phyloP scores from a whole-genome alignment of 768 basidiomycete species.

The Lyophyllum decastes region DNA sequence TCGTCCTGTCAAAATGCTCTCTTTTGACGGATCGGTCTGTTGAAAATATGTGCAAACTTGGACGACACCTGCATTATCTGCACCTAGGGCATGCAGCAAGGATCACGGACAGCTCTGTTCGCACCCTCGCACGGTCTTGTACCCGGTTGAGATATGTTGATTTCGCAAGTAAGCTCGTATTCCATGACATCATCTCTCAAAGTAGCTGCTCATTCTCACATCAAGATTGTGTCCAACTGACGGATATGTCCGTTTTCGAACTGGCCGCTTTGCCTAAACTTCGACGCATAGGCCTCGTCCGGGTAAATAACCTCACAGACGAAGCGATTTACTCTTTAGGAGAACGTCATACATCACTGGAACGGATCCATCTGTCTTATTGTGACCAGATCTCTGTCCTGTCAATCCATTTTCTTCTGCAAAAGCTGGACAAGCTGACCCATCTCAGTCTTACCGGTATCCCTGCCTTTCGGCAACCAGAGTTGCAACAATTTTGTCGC shows the following conservation, averaged over 20 bases:
- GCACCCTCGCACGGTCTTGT: constrained; percentile 80
- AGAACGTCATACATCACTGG: constrained; percentile 82
- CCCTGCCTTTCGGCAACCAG: constrained; percentile 80
- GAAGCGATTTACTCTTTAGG: constrained; percentile 88
- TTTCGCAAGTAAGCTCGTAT: constrained; percentile 76
- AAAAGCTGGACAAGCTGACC: constrained; percentile 86
- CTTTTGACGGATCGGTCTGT: constrained; percentile 81
- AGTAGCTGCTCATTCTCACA: constrained; percentile 11
- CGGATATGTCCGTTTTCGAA: constrained; percentile 94
- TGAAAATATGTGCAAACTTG: constrained; percentile 81
- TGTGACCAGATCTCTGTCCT: constrained; percentile 93
- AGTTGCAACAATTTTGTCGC: constrained; percentile 89
- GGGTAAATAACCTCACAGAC: constrained; percentile 91
- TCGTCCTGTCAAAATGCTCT: constrained; percentile 85
- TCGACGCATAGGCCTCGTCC: constrained; percentile 91
- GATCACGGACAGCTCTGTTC: constrained; percentile 90
- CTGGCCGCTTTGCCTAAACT: constrained; percentile 86
- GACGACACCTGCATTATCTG: constrained; percentile 92
- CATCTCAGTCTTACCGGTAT: constrained; percentile 99
- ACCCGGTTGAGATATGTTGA: constrained; percentile 93
- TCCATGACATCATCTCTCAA: constrained; percentile 4
- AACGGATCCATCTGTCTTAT: constrained; percentile 96
- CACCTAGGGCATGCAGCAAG: constrained; percentile 91
- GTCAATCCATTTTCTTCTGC: constrained; percentile 88
- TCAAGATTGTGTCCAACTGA: constrained; percentile 80